Conservation (phyloP, 2,329 filamentous ascomycete genomes). For the Alternaria ventricosa region DNA sequence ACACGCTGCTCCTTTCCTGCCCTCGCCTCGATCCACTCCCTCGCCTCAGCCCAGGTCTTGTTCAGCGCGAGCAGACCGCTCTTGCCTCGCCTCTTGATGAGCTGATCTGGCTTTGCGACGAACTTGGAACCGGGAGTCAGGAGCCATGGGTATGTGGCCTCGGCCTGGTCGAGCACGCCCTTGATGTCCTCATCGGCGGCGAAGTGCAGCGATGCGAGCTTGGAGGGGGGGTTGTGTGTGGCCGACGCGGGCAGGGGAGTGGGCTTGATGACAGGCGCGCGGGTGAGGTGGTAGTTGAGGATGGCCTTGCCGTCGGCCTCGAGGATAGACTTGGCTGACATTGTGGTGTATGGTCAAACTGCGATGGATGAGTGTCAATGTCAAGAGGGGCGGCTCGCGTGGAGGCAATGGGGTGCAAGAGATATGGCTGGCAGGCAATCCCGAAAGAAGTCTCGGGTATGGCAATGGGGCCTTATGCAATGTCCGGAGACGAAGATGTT, state of each 20-base stretch:
- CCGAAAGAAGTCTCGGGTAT: conserved; percentile 22
- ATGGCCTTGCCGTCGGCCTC: conserved; percentile 99
- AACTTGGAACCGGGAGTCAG: conserved; percentile 84
- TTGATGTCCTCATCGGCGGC: conserved; percentile 83
- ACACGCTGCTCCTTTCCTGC: conserved; percentile 93
- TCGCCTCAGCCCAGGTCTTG: conserved; percentile 95
- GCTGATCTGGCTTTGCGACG: conserved; percentile 98
- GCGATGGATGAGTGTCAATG: conserved; percentile 31
- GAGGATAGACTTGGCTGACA: conserved; percentile 96
- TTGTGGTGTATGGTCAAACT: conserved; percentile 55
- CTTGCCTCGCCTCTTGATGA: conserved; percentile 99
- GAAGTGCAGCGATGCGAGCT: conserved; percentile 92
- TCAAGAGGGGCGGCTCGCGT: conserved; percentile 17
- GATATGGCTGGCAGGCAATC: conserved; percentile 14
- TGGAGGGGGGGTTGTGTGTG: conserved; percentile 91
- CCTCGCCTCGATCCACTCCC: conserved; percentile 90
- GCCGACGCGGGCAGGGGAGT: conserved; percentile 83
- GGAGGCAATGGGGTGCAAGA: conserved; percentile 17
- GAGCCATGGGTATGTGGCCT: conserved; percentile 96
- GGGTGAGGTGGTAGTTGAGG: conserved; percentile 99
- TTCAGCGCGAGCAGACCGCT: conserved; percentile 94
- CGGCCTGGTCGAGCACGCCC: conserved; percentile 90
- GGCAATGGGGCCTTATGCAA: conserved; percentile 21
- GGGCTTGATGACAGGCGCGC: conserved; percentile 96
- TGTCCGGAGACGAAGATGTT: conserved; percentile 25